phyloP scores from a whole-genome alignment of 2,329 filamentous ascomycete genomes.

The Ustulina deusta region DNA sequence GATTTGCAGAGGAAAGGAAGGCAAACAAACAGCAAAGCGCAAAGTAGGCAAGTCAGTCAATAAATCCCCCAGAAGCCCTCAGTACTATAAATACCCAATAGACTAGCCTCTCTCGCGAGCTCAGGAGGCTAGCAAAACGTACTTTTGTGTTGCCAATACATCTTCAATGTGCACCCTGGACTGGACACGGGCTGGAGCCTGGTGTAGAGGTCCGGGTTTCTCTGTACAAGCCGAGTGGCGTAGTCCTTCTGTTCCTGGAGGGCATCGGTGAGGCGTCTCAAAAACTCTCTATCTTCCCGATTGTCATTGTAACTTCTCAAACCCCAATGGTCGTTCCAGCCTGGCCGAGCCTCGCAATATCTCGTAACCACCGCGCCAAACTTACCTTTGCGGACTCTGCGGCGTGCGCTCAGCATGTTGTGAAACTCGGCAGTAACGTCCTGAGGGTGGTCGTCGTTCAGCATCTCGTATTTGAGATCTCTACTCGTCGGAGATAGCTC shows the following conservation, averaged over 20 bases:
- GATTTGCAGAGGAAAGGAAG: not conserved
- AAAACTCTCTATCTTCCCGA: conserved; percentile 8
- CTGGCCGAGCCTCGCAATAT: conserved; percentile 17
- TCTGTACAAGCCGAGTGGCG: conserved; percentile 30
- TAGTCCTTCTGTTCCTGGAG: conserved; percentile 37
- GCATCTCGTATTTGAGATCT: conserved; percentile 20
- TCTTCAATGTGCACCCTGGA: conserved; percentile 23
- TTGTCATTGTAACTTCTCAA: not conserved
- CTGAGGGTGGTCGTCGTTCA: not conserved
- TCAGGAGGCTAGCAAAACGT: not conserved
- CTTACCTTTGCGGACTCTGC: conserved; percentile 36
- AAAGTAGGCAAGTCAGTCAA: not conserved
- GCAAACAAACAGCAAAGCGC: not conserved
- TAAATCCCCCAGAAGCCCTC: not conserved
- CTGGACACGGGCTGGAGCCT: conserved; percentile 17
- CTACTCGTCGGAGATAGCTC: conserved; percentile 33
- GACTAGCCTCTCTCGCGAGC: not conserved
- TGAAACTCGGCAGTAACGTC: conserved; percentile 33
- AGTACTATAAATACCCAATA: not conserved
- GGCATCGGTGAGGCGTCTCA: conserved; percentile 19
- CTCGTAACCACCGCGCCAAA: conserved; percentile 27
- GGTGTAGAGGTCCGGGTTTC: conserved; percentile 7
- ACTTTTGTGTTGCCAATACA: conserved; percentile 41
- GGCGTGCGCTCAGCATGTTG: conserved; percentile 41
- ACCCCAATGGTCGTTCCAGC: conserved; percentile 23